Base-by-base conservation (phyloP, 2,329 filamentous ascomycete genomes). In the Orbilia ellipsospora region DNA sequence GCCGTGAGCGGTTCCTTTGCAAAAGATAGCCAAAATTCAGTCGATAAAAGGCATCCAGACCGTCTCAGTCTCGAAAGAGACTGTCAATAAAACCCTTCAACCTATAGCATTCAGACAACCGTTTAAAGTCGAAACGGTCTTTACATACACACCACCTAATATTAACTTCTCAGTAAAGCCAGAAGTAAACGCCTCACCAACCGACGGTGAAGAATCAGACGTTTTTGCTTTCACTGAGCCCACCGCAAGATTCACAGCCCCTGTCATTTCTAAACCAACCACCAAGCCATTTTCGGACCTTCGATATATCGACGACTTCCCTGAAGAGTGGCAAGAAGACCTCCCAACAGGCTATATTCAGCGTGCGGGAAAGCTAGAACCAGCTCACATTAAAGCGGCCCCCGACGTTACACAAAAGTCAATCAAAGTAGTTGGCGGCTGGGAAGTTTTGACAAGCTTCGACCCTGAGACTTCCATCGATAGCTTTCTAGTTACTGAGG, bases 221-320 rank as follows among this genome's bases (percentile, higher is more conserved):
- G 70, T 74, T 18, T 74, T 74, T 64, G 45, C 63, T 12, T 74
- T 59, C 45, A 55, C 70, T 13, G 57, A 59, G 18, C 63, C 63
- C 12, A 23, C 20, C 18, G 20, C n/a, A 52, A 52, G 18, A 18
- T 13, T 5, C 18, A 52, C 48, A 18, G 18, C n/a, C 4, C 20
- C 48, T 52, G 5, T 52, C 18, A 18, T n/a, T 52, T 3, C 36
- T n/a, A 57, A 56, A 28, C 55, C 52, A 13, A 20, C 51, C 50
- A 60, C 56, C 2, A 68, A 74, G 42, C 48, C 56, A 1, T 74
- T 74, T 20, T 74, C 64, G 23, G 70, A 74, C 28, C 70, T 74
- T 52, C 70, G 70, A 68, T 67, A 74, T 44, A 74, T 74, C 54
- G 63, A 74, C 56, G 70, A 68, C 5, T 74, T 74, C n/a, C 70